These are phyloP conservation scores for Boechera stricta DNA, from an alignment of 345 rosid genomes.

Conservation along the genomic window DNA sequence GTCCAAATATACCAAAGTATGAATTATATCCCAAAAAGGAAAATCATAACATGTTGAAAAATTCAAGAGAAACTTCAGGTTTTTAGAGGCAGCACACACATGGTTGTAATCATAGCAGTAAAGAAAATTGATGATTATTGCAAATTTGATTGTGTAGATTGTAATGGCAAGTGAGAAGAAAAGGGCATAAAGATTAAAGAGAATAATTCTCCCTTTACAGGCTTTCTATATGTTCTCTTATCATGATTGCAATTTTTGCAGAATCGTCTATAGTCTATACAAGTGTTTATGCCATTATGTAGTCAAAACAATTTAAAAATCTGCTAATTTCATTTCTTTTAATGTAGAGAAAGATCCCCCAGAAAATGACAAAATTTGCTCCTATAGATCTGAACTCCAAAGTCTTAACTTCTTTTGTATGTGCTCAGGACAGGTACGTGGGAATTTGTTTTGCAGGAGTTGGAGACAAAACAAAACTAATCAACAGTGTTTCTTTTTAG, in stretches of 20 bases:
- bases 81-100: conserved; percentile 35
- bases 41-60: conserved; percentile 45
- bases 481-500: not conserved
- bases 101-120: conserved; percentile 43
- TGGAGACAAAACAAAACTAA: conserved; percentile 13
- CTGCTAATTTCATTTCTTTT: not conserved
- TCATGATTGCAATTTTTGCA: conserved; percentile 29
- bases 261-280: conserved; percentile 1
- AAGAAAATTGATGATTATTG: conserved; percentile 35
- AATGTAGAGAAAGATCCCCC: not conserved
- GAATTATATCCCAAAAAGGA: conserved; percentile 22
- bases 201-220: conserved; percentile 40
- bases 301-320: not conserved
- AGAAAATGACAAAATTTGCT: not conserved
- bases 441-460: conserved; percentile 3
- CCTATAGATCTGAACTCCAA: not conserved
- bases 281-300: not conserved
- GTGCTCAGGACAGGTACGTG: not conserved
- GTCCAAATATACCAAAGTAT: conserved; percentile 12
- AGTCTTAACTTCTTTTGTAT: not conserved
- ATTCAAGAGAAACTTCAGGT: conserved; percentile 20
- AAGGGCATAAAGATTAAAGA: conserved; percentile 34
- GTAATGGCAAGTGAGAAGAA: conserved; percentile 43
- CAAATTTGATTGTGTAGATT: conserved; percentile 10
- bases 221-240: conserved; percentile 35